Conservation (phyloP, 1,139 yeast species). For the Geotrichum histeridarum region DNA sequence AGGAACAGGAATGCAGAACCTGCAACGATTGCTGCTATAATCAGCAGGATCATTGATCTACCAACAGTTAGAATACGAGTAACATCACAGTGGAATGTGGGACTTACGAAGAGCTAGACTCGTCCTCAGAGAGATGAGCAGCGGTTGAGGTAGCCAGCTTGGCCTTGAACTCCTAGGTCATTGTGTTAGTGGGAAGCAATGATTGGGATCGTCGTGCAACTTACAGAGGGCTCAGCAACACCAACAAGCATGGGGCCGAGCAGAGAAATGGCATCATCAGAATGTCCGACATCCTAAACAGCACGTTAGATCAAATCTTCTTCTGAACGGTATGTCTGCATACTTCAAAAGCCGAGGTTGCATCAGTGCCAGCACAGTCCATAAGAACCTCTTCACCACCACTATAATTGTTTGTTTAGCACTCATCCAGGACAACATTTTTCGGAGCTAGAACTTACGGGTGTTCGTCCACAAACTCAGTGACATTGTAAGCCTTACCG, state of each 20-base stretch:
- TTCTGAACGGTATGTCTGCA: too few species aligned
- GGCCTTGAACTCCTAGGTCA: conserved; percentile 23
- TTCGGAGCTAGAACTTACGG: conserved; percentile 42
- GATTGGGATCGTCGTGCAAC: too few species aligned
- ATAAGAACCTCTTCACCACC: conserved; percentile 97
- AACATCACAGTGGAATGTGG: neutral
- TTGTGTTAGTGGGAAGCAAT: neutral
- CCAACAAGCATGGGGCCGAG: conserved; percentile 69
- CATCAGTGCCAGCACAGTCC: conserved; percentile 89
- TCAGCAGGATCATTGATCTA: conserved; percentile 37
- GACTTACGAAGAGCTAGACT: conserved; percentile 10
- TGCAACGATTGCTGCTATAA: conserved; percentile 50
- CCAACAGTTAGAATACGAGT: neutral
- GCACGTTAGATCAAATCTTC: neutral
- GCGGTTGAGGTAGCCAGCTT: conserved; percentile 5
- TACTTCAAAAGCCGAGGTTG: conserved; percentile 69
- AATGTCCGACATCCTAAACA: conserved; percentile 78
- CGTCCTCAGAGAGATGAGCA: conserved; percentile 6
- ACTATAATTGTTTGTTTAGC: conserved; percentile 22
- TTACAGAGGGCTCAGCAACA: conserved; percentile 45
- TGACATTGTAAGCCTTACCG: conserved; percentile 84
- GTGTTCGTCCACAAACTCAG: conserved; percentile 86
- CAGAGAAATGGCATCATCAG: conserved; percentile 87
- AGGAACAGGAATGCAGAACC: conserved; percentile 52
- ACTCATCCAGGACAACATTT: neutral